Percentiles rank a stretch among this genome's conserved stretches.
Conservation (phyloP, 2,329 filamentous ascomycete genomes). For the Aspergillus sp. region DNA sequence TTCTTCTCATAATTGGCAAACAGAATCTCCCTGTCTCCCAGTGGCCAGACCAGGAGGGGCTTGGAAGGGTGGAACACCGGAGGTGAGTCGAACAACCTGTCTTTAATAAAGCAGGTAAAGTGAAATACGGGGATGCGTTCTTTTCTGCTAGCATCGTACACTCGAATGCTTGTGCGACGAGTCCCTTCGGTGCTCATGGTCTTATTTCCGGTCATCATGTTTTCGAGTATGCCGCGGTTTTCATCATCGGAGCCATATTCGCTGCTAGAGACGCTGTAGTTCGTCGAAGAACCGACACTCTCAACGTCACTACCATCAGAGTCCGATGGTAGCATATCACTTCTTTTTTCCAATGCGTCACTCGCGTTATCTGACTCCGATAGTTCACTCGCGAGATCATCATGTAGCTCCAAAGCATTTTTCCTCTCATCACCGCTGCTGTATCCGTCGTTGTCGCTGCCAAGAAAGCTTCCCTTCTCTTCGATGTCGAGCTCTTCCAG, state of each 20-base stretch:
- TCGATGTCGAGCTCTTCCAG: neutral
- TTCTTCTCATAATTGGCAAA: slow-evolving; percentile 7
- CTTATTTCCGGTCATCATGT: neutral
- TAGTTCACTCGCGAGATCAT: neutral
- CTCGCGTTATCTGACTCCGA: neutral
- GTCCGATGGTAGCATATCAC: neutral
- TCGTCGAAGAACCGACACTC: neutral
- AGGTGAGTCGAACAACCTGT: slow-evolving; percentile 4
- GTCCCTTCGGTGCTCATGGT: neutral
- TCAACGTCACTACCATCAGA: neutral
- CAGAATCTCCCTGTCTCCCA: neutral
- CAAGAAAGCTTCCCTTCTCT: neutral
- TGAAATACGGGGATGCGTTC: neutral
- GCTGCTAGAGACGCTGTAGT: neutral
- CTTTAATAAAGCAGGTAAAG: neutral
- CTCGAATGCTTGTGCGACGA: neutral
- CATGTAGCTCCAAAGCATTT: neutral
- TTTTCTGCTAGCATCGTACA: neutral
- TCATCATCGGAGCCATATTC: neutral
- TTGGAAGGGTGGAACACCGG: slow-evolving; percentile 3
- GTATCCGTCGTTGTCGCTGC: neutral
- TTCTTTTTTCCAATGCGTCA: neutral
- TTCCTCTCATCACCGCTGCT: neutral
- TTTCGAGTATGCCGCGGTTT: neutral
- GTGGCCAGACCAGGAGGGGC: slow-evolving; percentile 7